phyloP scores from a whole-genome alignment of 108 stramenopile genomes.

The Skeletonema grethae region DNA sequence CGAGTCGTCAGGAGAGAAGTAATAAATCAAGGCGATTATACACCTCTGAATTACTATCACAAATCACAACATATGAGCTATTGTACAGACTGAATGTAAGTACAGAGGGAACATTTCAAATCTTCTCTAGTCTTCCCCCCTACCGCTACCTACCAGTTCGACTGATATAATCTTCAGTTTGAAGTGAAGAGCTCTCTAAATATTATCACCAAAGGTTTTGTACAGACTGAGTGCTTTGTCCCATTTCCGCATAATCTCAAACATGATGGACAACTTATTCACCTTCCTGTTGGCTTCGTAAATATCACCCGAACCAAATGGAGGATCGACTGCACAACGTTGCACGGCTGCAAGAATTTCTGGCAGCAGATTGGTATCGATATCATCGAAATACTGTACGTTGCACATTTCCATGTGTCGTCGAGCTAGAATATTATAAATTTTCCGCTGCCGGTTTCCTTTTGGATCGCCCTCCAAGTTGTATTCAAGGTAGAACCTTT shows the following conservation, averaged over 20 bases:
- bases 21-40: too few species aligned
- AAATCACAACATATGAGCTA: too few species aligned
- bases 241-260: neutral
- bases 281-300: neutral
- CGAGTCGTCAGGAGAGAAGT: neutral
- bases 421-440: neutral
- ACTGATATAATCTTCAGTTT: too few species aligned
- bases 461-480: neutral
- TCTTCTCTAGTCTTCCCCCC: too few species aligned
- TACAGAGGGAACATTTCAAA: too few species aligned
- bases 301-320: neutral
- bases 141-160: too few species aligned
- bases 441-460: neutral
- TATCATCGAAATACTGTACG: neutral
- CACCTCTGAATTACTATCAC: too few species aligned
- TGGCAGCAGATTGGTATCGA: neutral
- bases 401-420: neutral
- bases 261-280: neutral
- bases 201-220: too few species aligned
- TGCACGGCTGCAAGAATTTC: neutral
- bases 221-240: neutral
- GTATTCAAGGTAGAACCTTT: neutral
- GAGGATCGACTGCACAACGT: neutral
- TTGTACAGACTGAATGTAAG: too few species aligned
- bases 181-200: too few species aligned